Evolutionary conservation across 2,329 filamentous ascomycete genomes (phyloP).

Genomic region (Rutstroemia sp.): DNA sequence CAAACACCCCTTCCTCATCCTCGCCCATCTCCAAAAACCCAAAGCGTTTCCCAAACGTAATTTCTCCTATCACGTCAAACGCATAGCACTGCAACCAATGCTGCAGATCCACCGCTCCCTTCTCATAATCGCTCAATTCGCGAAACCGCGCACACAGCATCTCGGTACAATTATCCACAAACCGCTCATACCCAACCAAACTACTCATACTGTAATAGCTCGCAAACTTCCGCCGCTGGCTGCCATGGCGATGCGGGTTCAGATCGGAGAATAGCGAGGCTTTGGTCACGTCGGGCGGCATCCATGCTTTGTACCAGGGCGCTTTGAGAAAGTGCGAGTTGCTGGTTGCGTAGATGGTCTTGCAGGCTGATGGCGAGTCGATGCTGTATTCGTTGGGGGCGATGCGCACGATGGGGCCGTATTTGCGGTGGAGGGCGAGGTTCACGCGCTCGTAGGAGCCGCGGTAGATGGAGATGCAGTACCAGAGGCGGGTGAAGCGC

Average conservation of each 20-base stretch:
- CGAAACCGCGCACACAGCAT: slow-evolving; percentile 33
- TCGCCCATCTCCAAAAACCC: slow-evolving; percentile 41
- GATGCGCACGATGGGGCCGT: slow-evolving; percentile 43
- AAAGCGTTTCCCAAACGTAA: slow-evolving; percentile 36
- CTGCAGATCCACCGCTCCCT: slow-evolving; percentile 32
- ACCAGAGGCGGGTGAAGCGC: slow-evolving; percentile 38
- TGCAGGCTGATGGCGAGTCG: slow-evolving; percentile 34
- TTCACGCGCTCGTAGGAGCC: slow-evolving; percentile 12
- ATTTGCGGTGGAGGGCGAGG: slow-evolving; percentile 34
- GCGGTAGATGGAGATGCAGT: slow-evolving; percentile 30
- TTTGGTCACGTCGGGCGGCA: slow-evolving; percentile 14
- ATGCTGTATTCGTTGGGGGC: slow-evolving; percentile 42
- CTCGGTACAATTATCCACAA: slow-evolving; percentile 40
- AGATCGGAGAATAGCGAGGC: slow-evolving; percentile 30
- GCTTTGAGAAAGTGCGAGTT: slow-evolving; percentile 15
- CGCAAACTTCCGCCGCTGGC: slow-evolving; percentile 35
- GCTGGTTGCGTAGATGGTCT: slow-evolving; percentile 36
- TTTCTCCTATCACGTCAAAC: slow-evolving; percentile 45
- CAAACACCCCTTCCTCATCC: slow-evolving; percentile 38
- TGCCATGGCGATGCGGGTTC: slow-evolving; percentile 33
- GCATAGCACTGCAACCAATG: slow-evolving; percentile 41
- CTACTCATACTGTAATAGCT: slow-evolving; percentile 41
- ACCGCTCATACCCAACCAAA: slow-evolving; percentile 41
- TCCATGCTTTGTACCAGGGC: slow-evolving; percentile 24
- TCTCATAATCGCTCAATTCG: slow-evolving; percentile 30